Evolutionary conservation across 345 rosid species (phyloP).

Genomic region (Garcia nutans): DNA sequence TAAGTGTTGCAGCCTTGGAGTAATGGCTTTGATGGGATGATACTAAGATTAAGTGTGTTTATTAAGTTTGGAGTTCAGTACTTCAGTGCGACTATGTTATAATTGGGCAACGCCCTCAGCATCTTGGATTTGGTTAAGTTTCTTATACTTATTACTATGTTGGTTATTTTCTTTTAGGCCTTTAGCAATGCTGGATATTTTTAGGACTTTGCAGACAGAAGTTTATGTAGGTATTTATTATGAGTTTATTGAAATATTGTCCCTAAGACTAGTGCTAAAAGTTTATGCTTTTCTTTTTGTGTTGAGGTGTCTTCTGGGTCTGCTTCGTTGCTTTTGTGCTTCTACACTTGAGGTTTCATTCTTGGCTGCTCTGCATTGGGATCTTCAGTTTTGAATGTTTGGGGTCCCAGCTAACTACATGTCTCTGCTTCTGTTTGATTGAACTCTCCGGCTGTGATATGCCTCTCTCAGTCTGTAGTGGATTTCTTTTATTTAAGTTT

Average conservation of each 20-base stretch:
- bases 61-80: conserved; percentile 60
- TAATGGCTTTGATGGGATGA: conserved; percentile 24
- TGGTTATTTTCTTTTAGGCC: conserved; percentile 39
- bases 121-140: conserved; percentile 72
- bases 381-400: conserved; percentile 61
- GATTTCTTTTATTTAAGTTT: conserved; percentile 49
- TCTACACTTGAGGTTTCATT: conserved; percentile 64
- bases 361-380: conserved; percentile 61
- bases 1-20: conserved; percentile 35
- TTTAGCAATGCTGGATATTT: conserved; percentile 30
- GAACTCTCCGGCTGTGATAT: conserved; percentile 51
- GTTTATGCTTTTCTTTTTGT: conserved; percentile 57
- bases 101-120: conserved; percentile 54
- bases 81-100: conserved; percentile 61
- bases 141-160: conserved; percentile 52
- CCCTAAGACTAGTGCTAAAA: conserved; percentile 50
- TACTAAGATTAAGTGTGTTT: conserved; percentile 52
- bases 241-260: conserved; percentile 37
- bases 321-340: conserved; percentile 86
- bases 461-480: conserved; percentile 45
- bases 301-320: conserved; percentile 93
- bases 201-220: conserved; percentile 30
- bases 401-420: conserved; percentile 59
- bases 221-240: conserved; percentile 29
- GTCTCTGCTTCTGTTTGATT: conserved; percentile 56